These are phyloP conservation scores for Eustoma russellianum DNA, from an alignment of 257 asterid genomes.

Conservation along the genomic window DNA sequence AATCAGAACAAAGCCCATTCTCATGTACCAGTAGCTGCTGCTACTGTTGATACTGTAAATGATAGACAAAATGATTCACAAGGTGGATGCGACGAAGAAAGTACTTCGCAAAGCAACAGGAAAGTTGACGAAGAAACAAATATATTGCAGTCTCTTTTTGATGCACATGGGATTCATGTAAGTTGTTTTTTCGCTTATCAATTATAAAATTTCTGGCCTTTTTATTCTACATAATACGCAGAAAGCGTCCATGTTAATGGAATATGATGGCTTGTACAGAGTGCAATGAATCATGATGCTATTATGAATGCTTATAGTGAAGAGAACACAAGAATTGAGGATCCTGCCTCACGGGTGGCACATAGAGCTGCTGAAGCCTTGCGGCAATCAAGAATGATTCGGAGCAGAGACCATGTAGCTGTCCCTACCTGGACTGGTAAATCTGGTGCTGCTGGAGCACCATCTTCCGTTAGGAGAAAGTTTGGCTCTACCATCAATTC, in stretches of 20 bases:
- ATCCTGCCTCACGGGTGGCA: constrained; percentile 84
- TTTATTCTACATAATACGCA: background rate
- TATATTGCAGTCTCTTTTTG: constrained; percentile 71
- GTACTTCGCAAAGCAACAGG: constrained; percentile 21
- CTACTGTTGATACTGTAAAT: constrained; percentile 20
- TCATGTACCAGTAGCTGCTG: constrained; percentile 14
- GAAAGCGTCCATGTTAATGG: background rate
- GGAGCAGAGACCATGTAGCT: constrained; percentile 65
- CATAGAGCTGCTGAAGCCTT: constrained; percentile 96
- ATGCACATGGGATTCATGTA: constrained; percentile 87
- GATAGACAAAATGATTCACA: constrained; percentile 27
- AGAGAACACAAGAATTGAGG: constrained; percentile 71
- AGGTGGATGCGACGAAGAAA: constrained; percentile 21
- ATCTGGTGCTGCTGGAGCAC: constrained; percentile 97
- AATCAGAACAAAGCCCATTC: constrained; percentile 20
- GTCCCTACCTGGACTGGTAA: constrained; percentile 96
- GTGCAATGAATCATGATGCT: constrained; percentile 92
- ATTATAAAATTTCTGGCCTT: background rate
- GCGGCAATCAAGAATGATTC: constrained; percentile 79
- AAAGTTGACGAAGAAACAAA: constrained; percentile 59
- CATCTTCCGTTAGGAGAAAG: constrained; percentile 51
- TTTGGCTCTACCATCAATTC: constrained; percentile 69
- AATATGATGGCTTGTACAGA: constrained; percentile 30
- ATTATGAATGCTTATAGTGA: constrained; percentile 80
- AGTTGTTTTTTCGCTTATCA: too few species aligned